Evolutionary conservation across 495 filamentous ascomycete genomes (phyloP).

Genomic region (Hyaloscypha variabilis): DNA sequence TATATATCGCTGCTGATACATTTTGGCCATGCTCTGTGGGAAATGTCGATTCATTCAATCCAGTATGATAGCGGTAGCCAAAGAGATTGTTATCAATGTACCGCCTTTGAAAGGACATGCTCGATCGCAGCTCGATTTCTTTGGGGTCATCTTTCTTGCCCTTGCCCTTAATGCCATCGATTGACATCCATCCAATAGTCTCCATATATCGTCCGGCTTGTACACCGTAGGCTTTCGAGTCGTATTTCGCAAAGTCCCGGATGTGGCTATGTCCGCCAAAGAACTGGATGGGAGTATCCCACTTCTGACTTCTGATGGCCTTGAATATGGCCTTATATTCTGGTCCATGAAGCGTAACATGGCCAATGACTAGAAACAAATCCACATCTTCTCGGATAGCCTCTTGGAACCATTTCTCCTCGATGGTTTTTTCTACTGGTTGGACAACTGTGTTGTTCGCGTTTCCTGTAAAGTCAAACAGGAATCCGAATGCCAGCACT

Average conservation of each 20-base stretch:
- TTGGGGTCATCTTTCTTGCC: conserved; percentile 31
- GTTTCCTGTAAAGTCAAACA: conserved; percentile 91
- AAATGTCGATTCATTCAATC: conserved; percentile 69
- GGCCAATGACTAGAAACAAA: conserved; percentile 84
- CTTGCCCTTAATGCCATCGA: conserved; percentile 62
- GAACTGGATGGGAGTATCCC: conserved; percentile 86
- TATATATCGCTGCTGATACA: conserved; percentile 70
- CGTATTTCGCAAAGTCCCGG: conserved; percentile 81
- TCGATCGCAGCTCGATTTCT: conserved; percentile 24
- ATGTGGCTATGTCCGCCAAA: conserved; percentile 93
- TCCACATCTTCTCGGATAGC: conserved; percentile 86
- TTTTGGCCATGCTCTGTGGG: conserved; percentile 76
- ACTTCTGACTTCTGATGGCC: conserved; percentile 75
- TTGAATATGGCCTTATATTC: conserved; percentile 79
- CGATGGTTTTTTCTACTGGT: conserved; percentile 73
- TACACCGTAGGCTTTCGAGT: conserved; percentile 76
- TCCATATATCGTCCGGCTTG: conserved; percentile 97
- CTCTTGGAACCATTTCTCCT: conserved; percentile 86
- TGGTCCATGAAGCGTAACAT: conserved; percentile 77
- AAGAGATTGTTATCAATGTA: conserved; percentile 96
- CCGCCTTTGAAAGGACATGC: conserved; percentile 66
- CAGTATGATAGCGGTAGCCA: conserved; percentile 82
- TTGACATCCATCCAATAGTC: conserved; percentile 94
- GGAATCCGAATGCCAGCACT: conserved; percentile 87
- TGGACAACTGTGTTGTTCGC: conserved; percentile 87